These are phyloP conservation scores for Penicillium salamii DNA, from an alignment of 495 filamentous ascomycete genomes.

Conservation along the genomic window DNA sequence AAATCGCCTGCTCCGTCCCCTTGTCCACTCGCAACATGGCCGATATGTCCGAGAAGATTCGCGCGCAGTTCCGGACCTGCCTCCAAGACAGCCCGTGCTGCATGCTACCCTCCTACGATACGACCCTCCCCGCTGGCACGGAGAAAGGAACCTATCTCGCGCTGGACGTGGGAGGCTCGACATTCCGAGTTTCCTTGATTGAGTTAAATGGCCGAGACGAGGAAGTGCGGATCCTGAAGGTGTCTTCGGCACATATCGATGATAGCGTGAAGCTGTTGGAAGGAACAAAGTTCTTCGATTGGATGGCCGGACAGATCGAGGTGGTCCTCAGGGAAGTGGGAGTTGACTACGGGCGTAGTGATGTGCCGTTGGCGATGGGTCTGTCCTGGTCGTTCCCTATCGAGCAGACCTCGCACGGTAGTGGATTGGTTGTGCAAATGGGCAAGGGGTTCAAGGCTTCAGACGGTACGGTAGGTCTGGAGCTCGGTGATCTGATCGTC, in stretches of 20 bases:
- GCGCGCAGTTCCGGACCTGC: conserved; percentile 54
- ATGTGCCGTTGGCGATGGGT: conserved; percentile 51
- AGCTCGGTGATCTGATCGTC: conserved; percentile 58
- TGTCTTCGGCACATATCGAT: conserved; percentile 53
- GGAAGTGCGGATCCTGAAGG: conserved; percentile 49
- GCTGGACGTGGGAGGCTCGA: conserved; percentile 67
- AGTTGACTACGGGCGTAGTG: conserved; percentile 35
- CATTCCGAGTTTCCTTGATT: conserved; percentile 61
- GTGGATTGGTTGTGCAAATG: conserved; percentile 59
- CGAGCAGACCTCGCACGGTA: conserved; percentile 59
- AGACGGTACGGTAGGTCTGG: conserved; percentile 53
- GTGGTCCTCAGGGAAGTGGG: conserved; percentile 45
- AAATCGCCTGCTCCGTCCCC: conserved; percentile 45
- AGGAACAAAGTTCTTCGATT: conserved; percentile 62
- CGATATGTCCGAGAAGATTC: conserved; percentile 56
- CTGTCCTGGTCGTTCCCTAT: conserved; percentile 70
- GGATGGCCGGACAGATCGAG: conserved; percentile 64
- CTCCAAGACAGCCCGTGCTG: conserved; percentile 53
- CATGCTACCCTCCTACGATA: conserved; percentile 67
- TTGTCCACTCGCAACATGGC: conserved; percentile 42
- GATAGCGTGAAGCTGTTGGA: conserved; percentile 49
- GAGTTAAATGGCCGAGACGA: conserved; percentile 50
- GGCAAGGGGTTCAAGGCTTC: conserved; percentile 66
- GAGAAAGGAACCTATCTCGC: conserved; percentile 61
- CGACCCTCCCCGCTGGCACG: conserved; percentile 57